These are phyloP conservation scores for Globisporangium orthogonon DNA, from an alignment of 352 stramenopile genomes.

Conservation along the genomic window DNA sequence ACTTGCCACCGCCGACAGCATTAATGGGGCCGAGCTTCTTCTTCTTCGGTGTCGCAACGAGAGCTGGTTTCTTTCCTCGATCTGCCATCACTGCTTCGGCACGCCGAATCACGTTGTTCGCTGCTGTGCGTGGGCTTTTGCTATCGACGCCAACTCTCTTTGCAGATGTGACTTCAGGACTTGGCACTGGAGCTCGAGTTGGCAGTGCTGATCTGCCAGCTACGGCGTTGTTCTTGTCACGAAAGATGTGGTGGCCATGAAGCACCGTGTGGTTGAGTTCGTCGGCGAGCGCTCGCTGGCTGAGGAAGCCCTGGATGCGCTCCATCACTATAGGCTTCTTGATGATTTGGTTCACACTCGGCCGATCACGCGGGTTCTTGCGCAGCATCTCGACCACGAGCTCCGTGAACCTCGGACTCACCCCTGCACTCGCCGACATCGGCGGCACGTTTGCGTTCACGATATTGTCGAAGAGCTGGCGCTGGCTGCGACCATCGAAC, in stretches of 20 bases:
- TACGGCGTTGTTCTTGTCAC: constrained; percentile 14
- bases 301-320: constrained; percentile 63
- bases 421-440: constrained; percentile 9
- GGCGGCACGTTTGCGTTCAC: constrained; percentile 23
- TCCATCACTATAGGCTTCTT: constrained; percentile 45
- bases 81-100: constrained; percentile 5
- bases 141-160: not conserved
- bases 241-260: constrained; percentile 66
- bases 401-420: constrained; percentile 21
- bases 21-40: constrained; percentile 8
- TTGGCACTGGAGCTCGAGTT: not conserved
- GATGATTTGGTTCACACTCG: constrained; percentile 62
- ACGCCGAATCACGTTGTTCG: constrained; percentile 2
- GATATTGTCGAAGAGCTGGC: constrained; percentile 76
- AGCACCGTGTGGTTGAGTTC: constrained; percentile 68
- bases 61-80: constrained; percentile 2
- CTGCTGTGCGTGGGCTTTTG: constrained; percentile 2
- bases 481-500: constrained; percentile 83
- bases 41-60: constrained; percentile 1
- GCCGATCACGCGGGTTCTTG: constrained; percentile 51
- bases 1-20: not conserved
- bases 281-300: constrained; percentile 35
- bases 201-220: no score
- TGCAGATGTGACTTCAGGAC: not conserved
- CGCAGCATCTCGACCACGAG: constrained; percentile 51